Evolutionary conservation across 164 flowering plant genomes (phyloP).

Genomic region (Magnolia kwangsiensis): DNA sequence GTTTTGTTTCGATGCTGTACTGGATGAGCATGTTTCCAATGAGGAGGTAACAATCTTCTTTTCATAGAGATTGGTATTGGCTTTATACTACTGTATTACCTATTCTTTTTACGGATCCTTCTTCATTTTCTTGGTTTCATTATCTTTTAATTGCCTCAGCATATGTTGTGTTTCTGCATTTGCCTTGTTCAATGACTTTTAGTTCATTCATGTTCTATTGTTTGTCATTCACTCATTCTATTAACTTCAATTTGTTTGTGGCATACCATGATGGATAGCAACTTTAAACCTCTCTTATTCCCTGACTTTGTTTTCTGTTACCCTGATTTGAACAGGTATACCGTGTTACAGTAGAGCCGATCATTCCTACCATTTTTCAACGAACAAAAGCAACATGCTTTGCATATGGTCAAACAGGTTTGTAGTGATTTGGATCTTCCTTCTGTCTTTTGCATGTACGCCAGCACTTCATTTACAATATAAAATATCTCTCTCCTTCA

Average conservation of each 20-base stretch:
- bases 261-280: not conserved
- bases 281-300: not conserved
- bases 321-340: conserved; percentile 60
- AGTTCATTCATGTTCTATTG: not conserved
- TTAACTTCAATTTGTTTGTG: not conserved
- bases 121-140: not conserved
- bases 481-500: not conserved
- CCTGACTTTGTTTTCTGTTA: not conserved
- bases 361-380: conserved; percentile 87
- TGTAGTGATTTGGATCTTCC: not conserved
- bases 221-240: not conserved
- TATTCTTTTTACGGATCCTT: not conserved
- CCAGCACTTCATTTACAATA: not conserved
- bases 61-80: not conserved
- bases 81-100: too few species aligned
- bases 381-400: conserved; percentile 97
- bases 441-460: not conserved
- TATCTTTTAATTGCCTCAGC: not conserved
- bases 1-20: conserved; percentile 96
- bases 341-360: conserved; percentile 84
- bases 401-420: conserved; percentile 99
- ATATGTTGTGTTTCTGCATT: not conserved
- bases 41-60: conserved; percentile 63
- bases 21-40: conserved; percentile 80
- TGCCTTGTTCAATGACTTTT: not conserved